Evolutionary conservation across 345 rosid species (phyloP), one percentile per base, ranked within the genome.

Genomic region (Eucalyptus erythrocorys): DNA sequence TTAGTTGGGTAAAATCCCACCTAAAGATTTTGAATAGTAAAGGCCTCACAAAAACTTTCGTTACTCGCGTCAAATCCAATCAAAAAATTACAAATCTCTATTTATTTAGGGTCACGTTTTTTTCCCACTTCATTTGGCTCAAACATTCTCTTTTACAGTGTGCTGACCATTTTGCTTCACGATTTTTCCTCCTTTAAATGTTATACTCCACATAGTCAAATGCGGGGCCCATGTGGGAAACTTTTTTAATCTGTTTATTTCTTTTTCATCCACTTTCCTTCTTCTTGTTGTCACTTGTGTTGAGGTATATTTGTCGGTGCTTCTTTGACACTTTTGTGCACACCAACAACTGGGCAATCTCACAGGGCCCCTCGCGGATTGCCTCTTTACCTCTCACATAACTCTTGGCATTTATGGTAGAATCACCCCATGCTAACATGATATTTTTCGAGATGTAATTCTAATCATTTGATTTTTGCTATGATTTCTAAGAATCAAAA

Each of bases 341-440:
- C 61, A 55, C 13, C 13, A 55, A 55, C 61, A 55, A 5, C 13
- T 24, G 1, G 61, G 6, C 30, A 24, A 26, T 55, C 61, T 55
- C 30, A 55, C 61, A 24, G 0, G 0, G 61, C 61, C 61, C 61
- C 61, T 55, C 13, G 3, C 27, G 0, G 24, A 26, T 26, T 24
- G 27, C 61, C 61, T 55, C 30, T 55, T 55, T 10, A 24, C 30
- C 30, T 55, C 61, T 24, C 13, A 0, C 61, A 55, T n/a, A 55
- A 22, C 30, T 26, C 61, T 55, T 10, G 30, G 30, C 61, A 24
- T 22, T 4, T 55, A 10, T 55, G 30, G 3, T 2, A 24, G 61
- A 55, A 55, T 10, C 61, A 55, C 30, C 30, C 13, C 13, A 10
- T 24, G 6, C 61, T 10, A 2, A 4, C 30, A 24, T 4, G 0